Percentiles rank a stretch among this genome's conserved stretches.
Evolutionary conservation across 1,284 basidiomycete species (phyloP).

Genomic region (Porogramme epimiltina): DNA sequence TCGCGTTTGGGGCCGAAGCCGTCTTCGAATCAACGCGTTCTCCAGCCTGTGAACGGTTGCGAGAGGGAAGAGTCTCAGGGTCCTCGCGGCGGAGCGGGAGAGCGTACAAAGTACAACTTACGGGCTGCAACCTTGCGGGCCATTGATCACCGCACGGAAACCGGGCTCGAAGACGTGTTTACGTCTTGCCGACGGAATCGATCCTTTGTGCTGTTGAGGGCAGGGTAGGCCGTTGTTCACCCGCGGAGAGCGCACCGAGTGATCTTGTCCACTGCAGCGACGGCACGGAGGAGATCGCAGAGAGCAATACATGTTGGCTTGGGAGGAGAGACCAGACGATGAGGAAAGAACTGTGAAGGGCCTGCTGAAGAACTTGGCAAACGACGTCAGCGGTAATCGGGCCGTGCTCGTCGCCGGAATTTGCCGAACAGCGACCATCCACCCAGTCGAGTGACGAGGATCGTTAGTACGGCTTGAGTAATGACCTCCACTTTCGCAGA

Average conservation of each 20-base stretch:
- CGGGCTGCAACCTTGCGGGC: constrained; percentile 1
- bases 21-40: neutral
- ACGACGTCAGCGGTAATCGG: neutral
- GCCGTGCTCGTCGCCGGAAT: constrained; percentile 1
- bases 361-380: neutral
- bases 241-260: neutral
- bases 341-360: neutral
- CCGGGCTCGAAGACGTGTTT: constrained; percentile 5
- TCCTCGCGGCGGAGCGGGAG: neutral
- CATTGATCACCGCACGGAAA: constrained; percentile 11
- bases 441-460: constrained; percentile 16
- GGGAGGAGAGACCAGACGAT: neutral
- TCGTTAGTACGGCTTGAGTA: constrained; percentile 7
- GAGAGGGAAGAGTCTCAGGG: neutral
- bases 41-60: neutral
- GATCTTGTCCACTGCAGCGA: no score
- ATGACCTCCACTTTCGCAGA: constrained; percentile 1
- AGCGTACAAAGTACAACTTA: neutral
- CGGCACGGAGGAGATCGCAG: neutral
- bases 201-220: no score
- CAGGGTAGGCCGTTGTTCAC: no score
- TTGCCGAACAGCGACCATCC: neutral
- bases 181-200: neutral
- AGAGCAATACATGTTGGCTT: neutral
- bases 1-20: neutral